Percentiles rank a stretch among this genome's conserved stretches.
These are phyloP conservation scores for Neospora caninum DNA, from an alignment of 169 alveolate genomes.

Conservation along the genomic window DNA sequence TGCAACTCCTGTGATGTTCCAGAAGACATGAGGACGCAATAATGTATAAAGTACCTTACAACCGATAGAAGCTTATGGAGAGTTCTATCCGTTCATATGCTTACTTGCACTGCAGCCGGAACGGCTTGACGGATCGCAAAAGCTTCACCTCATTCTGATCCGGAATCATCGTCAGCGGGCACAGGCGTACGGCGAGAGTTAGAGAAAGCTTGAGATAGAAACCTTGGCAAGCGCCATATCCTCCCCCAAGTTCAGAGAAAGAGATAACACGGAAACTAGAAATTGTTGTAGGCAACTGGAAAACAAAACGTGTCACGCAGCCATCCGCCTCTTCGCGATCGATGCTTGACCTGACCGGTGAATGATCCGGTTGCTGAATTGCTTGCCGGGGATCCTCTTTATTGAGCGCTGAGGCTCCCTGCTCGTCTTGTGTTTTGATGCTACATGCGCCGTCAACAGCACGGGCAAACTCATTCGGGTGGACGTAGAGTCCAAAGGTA, in stretches of 20 bases:
- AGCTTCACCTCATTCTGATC: slow-evolving; percentile 1
- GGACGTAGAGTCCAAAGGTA: background rate
- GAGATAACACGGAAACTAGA: background rate
- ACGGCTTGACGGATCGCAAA: background rate
- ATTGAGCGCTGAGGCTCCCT: too few relatives aligned
- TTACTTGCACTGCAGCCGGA: background rate
- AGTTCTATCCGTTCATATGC: background rate
- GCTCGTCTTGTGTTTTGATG: too few relatives aligned
- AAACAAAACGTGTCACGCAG: background rate
- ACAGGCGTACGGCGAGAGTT: background rate
- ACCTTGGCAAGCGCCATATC: background rate
- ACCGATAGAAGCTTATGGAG: too few relatives aligned
- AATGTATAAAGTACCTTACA: background rate
- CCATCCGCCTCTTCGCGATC: background rate
- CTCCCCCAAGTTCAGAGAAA: background rate
- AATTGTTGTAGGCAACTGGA: background rate
- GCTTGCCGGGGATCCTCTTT: too few relatives aligned
- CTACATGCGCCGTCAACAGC: too few relatives aligned
- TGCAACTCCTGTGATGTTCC: background rate
- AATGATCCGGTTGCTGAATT: background rate
- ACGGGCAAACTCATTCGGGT: background rate
- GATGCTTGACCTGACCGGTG: background rate
- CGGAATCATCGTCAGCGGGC: background rate
- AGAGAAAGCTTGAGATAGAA: background rate
- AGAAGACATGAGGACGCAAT: background rate